A percentile compares a stretch with the other conserved stretches of the same genome.
These are phyloP conservation scores for Patellaria atrata DNA, from an alignment of 495 filamentous ascomycete genomes.

Conservation along the genomic window DNA sequence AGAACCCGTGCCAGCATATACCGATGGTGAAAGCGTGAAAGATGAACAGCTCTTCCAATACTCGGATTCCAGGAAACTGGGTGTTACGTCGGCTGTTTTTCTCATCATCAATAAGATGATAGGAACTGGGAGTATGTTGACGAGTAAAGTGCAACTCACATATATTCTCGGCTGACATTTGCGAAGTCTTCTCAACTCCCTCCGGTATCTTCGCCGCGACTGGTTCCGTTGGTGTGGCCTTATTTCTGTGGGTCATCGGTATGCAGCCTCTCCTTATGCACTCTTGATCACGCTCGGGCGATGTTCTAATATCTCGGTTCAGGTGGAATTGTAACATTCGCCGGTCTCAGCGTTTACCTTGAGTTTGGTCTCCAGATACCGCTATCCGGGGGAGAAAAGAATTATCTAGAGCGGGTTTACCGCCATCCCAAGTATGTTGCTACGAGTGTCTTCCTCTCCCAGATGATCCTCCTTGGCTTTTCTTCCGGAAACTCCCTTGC, in stretches of 20 bases:
- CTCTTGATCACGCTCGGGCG: neutral
- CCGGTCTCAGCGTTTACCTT: slow-evolving; percentile 35
- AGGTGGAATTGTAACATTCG: slow-evolving; percentile 24
- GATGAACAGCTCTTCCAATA: slow-evolving; percentile 30
- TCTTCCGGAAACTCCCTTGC: slow-evolving; percentile 28
- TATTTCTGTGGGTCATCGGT: slow-evolving; percentile 31
- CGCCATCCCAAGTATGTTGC: slow-evolving; percentile 19
- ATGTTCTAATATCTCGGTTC: too few species aligned
- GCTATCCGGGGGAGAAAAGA: slow-evolving; percentile 20
- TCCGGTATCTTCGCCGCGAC: slow-evolving; percentile 35
- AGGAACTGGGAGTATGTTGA: slow-evolving; percentile 35
- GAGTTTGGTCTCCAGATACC: slow-evolving; percentile 30
- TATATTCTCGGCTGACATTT: slow-evolving; percentile 14
- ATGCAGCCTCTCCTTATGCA: neutral
- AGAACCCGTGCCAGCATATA: too few species aligned
- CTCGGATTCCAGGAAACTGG: slow-evolving; percentile 34
- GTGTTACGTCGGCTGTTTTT: slow-evolving; percentile 37
- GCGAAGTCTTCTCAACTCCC: slow-evolving; percentile 37
- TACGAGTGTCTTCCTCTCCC: slow-evolving; percentile 14
- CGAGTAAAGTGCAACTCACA: slow-evolving; percentile 1
- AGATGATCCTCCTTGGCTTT: slow-evolving; percentile 36
- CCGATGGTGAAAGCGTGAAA: too few species aligned
- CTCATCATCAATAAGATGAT: slow-evolving; percentile 46
- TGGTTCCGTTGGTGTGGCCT: slow-evolving; percentile 31
- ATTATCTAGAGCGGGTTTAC: slow-evolving; percentile 21